These are phyloP conservation scores for Aulographum hederae DNA, from an alignment of 2,329 filamentous ascomycete species.

Conservation along the genomic window DNA sequence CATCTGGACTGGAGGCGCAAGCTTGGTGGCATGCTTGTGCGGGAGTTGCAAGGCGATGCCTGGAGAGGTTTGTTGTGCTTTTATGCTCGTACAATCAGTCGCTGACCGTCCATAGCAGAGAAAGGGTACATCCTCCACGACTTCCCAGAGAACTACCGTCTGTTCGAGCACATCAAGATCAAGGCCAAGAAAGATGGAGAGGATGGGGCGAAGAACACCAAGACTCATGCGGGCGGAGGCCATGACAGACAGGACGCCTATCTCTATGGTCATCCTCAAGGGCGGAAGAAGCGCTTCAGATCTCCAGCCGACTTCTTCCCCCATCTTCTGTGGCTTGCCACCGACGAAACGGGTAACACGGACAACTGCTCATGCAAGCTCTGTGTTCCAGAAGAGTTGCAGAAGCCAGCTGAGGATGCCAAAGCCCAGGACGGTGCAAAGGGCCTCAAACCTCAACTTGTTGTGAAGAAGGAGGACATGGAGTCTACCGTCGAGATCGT, in stretches of 20 bases:
- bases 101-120: conserved; percentile 9
- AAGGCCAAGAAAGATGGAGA: conserved; percentile 22
- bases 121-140: conserved; percentile 31
- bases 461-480: conserved; percentile 12
- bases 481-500: conserved; percentile 9
- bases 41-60: conserved; percentile 18
- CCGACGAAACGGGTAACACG: conserved; percentile 31
- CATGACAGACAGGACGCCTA: conserved; percentile 41
- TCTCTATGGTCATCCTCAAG: conserved; percentile 39
- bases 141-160: conserved; percentile 36
- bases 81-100: not conserved
- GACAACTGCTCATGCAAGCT: conserved; percentile 39
- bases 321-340: conserved; percentile 37
- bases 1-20: conserved; percentile 39
- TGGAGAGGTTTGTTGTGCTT: not conserved
- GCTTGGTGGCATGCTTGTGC: conserved; percentile 37
- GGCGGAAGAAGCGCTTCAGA: conserved; percentile 36
- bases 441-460: not conserved
- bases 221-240: conserved; percentile 29
- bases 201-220: conserved; percentile 26
- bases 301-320: conserved; percentile 42
- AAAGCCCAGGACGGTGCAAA: conserved; percentile 7
- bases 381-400: conserved; percentile 34
- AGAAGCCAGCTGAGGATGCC: conserved; percentile 16
- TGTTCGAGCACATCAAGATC: conserved; percentile 41